Evolutionary conservation across 1,284 basidiomycete genomes (phyloP).

Genomic region (Peniophora sp.): DNA sequence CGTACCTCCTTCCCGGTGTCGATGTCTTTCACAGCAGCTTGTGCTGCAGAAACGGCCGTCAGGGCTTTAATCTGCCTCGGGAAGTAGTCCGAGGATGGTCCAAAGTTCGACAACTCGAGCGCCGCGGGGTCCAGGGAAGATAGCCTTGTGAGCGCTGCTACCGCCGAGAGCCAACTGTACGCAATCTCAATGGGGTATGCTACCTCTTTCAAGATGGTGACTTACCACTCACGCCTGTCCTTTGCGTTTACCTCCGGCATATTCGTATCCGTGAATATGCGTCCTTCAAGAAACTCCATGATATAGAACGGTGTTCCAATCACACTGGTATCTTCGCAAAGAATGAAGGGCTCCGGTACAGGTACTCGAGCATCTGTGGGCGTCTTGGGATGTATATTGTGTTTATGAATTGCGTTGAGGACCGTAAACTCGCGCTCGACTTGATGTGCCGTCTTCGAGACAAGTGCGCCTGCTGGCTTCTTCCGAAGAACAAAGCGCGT

Average conservation of each 20-base stretch:
- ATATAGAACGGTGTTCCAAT: conserved; percentile 92
- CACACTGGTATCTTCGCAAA: conserved; percentile 74
- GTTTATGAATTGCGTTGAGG: conserved; percentile 64
- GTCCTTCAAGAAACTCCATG: conserved; percentile 90
- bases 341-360: conserved; percentile 76
- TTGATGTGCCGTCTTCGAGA: conserved; percentile 88
- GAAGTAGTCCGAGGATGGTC: conserved; percentile 77
- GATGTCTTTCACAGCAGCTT: conserved; percentile 60
- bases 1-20: conserved; percentile 42
- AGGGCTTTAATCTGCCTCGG: conserved; percentile 88
- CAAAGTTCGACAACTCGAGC: conserved; percentile 74
- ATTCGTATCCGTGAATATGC: conserved; percentile 84
- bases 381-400: conserved; percentile 58
- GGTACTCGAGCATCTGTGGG: conserved; percentile 55
- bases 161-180: conserved; percentile 71
- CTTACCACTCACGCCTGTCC: conserved; percentile 68
- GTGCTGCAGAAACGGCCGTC: conserved; percentile 63
- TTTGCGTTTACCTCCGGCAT: conserved; percentile 63
- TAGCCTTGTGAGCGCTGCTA: conserved; percentile 68
- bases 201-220: conserved; percentile 4
- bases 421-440: conserved; percentile 89
- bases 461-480: conserved; percentile 83
- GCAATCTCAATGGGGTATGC: neutral
- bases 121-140: conserved; percentile 62
- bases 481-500: conserved; percentile 83